Conservation (phyloP, 179 eudicot species). For the Spergularia azorica region DNA sequence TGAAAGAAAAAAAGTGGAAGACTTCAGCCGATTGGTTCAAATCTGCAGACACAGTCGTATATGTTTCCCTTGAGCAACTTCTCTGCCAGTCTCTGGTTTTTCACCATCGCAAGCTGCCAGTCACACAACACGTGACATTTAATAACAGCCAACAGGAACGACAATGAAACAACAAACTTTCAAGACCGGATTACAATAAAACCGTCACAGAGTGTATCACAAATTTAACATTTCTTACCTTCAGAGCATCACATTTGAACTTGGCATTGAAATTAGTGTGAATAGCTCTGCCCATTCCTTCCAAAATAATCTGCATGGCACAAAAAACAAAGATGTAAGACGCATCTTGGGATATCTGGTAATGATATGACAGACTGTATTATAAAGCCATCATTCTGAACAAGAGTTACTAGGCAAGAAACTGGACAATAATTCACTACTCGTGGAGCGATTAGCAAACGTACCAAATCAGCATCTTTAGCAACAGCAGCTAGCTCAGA, state of each 20-base stretch:
- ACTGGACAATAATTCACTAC: neutral
- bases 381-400: neutral
- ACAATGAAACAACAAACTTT: neutral
- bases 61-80: conserved; percentile 84
- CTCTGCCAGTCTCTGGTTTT: conserved; percentile 94
- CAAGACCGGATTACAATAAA: neutral
- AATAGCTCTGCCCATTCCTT: conserved; percentile 95
- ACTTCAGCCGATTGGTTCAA: conserved; percentile 55
- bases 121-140: neutral
- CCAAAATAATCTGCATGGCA: conserved; percentile 73
- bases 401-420: neutral
- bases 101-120: conserved; percentile 97
- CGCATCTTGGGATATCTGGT: too few relatives aligned
- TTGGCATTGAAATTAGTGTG: conserved; percentile 88
- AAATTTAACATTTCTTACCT: conserved; percentile 45
- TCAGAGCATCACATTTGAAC: conserved; percentile 90
- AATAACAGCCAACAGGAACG: neutral
- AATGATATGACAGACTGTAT: too few relatives aligned
- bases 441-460: neutral
- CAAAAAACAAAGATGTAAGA: neutral
- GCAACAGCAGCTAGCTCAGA: conserved; percentile 98
- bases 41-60: conserved; percentile 94
- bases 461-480: conserved; percentile 94
- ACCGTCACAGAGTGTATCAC: neutral
- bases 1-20: neutral